These are phyloP conservation scores for Microstegium vimineum DNA, from an alignment of 176 grass and related monocot genomes.

Conservation along the genomic window DNA sequence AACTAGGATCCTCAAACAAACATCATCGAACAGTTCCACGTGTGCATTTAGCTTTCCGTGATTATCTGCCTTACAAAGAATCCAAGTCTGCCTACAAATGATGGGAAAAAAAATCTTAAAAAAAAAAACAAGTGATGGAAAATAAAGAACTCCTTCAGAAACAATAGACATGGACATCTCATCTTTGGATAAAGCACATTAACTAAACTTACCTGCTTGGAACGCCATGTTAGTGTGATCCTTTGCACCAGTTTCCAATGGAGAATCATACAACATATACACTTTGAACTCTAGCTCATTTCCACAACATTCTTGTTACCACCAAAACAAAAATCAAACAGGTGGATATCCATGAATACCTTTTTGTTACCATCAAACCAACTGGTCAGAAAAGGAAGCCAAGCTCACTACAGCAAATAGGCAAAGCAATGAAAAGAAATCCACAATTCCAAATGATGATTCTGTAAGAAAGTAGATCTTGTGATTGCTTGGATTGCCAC, in stretches of 20 bases:
- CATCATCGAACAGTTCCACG: not conserved
- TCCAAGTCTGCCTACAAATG: not conserved
- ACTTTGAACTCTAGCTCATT: not conserved
- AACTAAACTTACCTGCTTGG: not conserved
- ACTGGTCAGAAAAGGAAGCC: conserved; percentile 60
- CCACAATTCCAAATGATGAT: conserved; percentile 66
- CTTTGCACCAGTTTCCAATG: not conserved
- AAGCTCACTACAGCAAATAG: conserved; percentile 57
- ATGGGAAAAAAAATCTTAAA: too few species aligned
- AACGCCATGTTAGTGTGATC: not conserved
- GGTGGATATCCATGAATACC: conserved; percentile 7
- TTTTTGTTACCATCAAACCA: conserved; percentile 43
- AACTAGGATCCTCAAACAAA: not conserved
- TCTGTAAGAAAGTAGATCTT: conserved; percentile 79
- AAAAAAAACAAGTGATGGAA: too few species aligned
- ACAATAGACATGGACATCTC: not conserved
- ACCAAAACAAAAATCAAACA: not conserved
- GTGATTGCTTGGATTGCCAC: conserved; percentile 67
- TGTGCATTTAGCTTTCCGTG: not conserved
- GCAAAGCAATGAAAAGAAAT: conserved; percentile 77
- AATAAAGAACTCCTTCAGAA: not conserved
- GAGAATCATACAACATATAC: not conserved
- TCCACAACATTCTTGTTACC: not conserved
- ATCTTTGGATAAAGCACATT: not conserved
- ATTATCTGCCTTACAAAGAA: not conserved